Base-by-base conservation (phyloP, 2,329 filamentous ascomycete genomes). In the Colletotrichum phormii region DNA sequence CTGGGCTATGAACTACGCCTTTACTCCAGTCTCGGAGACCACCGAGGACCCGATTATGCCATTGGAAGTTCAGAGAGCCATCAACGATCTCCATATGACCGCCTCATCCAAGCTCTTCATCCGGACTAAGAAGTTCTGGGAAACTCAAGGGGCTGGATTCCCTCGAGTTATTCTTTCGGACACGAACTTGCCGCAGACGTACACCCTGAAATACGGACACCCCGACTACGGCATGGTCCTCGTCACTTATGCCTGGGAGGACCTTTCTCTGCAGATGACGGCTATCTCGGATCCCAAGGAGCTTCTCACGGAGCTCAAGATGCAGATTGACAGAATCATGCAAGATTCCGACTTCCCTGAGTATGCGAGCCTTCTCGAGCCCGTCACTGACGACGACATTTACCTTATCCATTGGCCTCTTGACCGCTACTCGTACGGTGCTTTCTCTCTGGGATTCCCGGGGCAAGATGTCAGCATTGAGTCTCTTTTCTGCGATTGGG, bases 51-150 rank as follows among this genome's bases (percentile, higher is more conserved):
- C 60, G 5, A 63, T 63, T 26, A 37, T 63, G n/a, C 29, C 60
- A 6, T 29, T 29, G 15, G 37, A 29, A 18, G 35, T 60, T 18
- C 64, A 66, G 33, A 55, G 64, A 31, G 54, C 53, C 37, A 66
- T 66, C 18, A 15, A 59, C n/a, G 35, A 66, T 22, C 33, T 66
- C 7, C 64, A 66, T 54, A 66, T 66, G 64, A 66, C 64, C 15
- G 64, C 64, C 5, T 66, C 64, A 13, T 66, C 64, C 24, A 66
- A 66, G 37, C 54, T 66, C 1, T 66, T 66, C 64, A 66, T 66
- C 55, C 55, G 64, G 11, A 66, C 64, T 5, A 12, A 15, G 26
- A 66, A 66, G 37, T 66, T 66, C 26, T 66, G 64, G 64, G 64
- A 66, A 9, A 60, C 42, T 12, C 64, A 60, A n/a, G 31, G 53